phyloP scores from a whole-genome alignment of 768 basidiomycete species.

The Suillus subaureus region DNA sequence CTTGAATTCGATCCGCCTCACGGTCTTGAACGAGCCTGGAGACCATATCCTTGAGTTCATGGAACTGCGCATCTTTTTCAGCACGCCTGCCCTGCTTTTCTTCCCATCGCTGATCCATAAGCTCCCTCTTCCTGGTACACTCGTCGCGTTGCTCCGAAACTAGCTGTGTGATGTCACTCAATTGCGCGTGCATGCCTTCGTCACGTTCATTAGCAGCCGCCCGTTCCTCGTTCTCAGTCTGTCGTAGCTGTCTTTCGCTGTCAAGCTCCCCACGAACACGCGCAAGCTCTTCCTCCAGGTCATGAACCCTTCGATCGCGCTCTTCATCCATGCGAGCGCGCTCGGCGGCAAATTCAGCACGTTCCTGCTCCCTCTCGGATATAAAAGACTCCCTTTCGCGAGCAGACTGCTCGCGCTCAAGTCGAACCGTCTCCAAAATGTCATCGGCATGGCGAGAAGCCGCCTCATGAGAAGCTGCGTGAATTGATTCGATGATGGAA shows the following conservation, averaged over 20 bases:
- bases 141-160: constrained; percentile 68
- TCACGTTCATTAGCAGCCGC: constrained; percentile 67
- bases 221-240: constrained; percentile 59
- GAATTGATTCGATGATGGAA: constrained; percentile 40
- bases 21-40: constrained; percentile 58
- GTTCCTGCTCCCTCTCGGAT: constrained; percentile 55
- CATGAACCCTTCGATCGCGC: constrained; percentile 54
- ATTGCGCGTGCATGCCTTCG: constrained; percentile 58
- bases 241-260: constrained; percentile 58
- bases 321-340: constrained; percentile 48
- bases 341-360: constrained; percentile 52
- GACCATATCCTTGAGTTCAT: constrained; percentile 64
- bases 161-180: constrained; percentile 72
- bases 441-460: constrained; percentile 58
- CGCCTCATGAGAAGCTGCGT: constrained; percentile 51
- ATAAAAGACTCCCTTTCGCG: constrained; percentile 55
- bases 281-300: constrained; percentile 65
- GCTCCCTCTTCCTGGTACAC: constrained; percentile 57
- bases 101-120: constrained; percentile 62
- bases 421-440: constrained; percentile 56
- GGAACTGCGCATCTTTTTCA: constrained; percentile 58
- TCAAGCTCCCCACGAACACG: constrained; percentile 61
- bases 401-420: constrained; percentile 61
- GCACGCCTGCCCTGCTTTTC: constrained; percentile 61
- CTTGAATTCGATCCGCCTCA: constrained; percentile 49